Evolutionary conservation across 1,139 yeast genomes (phyloP), one percentile per base, ranked within the genome.

Genomic region (Pichia sp.): DNA sequence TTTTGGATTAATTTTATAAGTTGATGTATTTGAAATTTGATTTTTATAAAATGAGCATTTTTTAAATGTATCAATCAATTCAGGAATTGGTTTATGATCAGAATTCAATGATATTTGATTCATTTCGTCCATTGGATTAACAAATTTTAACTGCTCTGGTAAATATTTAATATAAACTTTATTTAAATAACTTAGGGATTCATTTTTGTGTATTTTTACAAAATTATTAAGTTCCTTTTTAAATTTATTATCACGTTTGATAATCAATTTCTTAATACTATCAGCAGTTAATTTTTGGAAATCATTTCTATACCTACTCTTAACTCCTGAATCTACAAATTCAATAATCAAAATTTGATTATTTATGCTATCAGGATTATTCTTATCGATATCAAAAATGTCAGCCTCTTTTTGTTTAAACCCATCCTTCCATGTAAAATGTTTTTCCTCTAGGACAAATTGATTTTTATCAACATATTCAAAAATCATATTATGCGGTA

Each of bases 381-480:
- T 57, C 30, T 65, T 69, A 44, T 73, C 69, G 31, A 75, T 55
- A 37, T 74, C 68, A 49, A 69, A 76, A 31, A 77, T 68, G 56
- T 76, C 81, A 28, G 62, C 56, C 35, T 74, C 78, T 43, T 73
- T 68, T 52, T 74, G 71, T 43, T 66, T 59, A 49, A 60, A 71
- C 0, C 78, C 78, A 30, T 71, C 67, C 42, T 67, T 68, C 63
- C 63, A 59, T 10, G 57, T 73, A 51, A 69, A 71, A 47, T 68
- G 56, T 72, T 84, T 62, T 52, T 73, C 59, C 55, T 69, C 77
- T 51, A 71, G 55, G 47, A 68, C 62, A 29, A 82, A 65, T 53
- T 82, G 87, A 55, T 81, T 80, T 58, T 80, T 86, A 57, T 84
- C 90, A 33, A 85, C 80, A 60, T 86, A 89, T 42, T 78, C 86